A percentile compares a stretch with the other conserved stretches of the same genome.
Conservation (phyloP, 2,329 filamentous ascomycete genomes). For the Sporothrix brasiliensis region DNA sequence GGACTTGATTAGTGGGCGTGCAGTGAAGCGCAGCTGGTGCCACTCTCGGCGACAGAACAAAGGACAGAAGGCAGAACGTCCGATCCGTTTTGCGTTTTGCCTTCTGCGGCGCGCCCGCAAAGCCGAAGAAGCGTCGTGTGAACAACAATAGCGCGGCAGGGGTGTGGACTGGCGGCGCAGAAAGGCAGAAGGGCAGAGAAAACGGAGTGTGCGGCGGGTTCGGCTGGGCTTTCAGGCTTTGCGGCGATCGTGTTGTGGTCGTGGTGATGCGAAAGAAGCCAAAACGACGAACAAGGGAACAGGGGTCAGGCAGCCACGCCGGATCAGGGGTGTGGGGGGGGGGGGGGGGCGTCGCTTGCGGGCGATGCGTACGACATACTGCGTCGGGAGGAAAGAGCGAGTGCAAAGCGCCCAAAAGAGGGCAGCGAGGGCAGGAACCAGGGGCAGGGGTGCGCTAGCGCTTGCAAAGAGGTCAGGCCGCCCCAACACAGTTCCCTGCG, state of each 20-base stretch:
- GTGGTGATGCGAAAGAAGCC: not conserved
- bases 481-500: not conserved
- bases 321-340: slow-evolving; percentile 24
- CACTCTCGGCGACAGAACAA: too few species aligned
- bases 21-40: not conserved
- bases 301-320: slow-evolving; percentile 3
- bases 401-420: not conserved
- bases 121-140: slow-evolving; percentile 25
- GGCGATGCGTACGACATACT: too few species aligned
- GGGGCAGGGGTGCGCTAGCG: slow-evolving; percentile 24
- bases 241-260: slow-evolving; percentile 2
- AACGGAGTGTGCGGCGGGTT: slow-evolving; percentile 14
- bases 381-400: not conserved
- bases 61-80: too few species aligned
- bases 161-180: not conserved
- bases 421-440: slow-evolving; percentile 18
- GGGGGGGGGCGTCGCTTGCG: slow-evolving; percentile 7
- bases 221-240: slow-evolving; percentile 13
- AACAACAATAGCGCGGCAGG: slow-evolving; percentile 27
- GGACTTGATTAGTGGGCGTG: slow-evolving; percentile 27
- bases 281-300: not conserved
- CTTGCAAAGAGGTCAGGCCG: slow-evolving; percentile 13
- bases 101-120: not conserved
- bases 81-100: not conserved
- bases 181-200: not conserved